phyloP scores from a whole-genome alignment of 805 yeast genomes.

The Starmerella powellii region DNA sequence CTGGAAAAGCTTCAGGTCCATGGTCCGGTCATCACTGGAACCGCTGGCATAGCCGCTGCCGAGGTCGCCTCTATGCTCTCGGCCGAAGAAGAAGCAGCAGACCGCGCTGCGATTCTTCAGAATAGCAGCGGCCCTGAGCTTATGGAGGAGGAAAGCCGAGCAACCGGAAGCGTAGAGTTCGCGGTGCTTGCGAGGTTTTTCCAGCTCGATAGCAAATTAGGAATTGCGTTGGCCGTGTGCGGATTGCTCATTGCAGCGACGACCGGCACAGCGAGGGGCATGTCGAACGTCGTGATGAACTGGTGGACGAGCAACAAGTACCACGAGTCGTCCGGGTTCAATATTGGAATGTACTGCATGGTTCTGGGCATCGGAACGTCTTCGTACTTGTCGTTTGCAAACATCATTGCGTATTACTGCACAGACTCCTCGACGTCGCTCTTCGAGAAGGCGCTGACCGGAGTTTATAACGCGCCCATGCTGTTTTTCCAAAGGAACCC shows the following conservation, averaged over 20 bases:
- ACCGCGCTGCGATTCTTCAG: neutral
- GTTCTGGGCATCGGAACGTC: conserved; percentile 3
- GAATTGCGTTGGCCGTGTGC: neutral
- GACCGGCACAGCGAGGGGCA: conserved; percentile 36
- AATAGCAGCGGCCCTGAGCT: neutral
- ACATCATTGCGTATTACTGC: conserved; percentile 32
- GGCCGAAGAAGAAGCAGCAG: neutral
- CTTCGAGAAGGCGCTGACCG: conserved; percentile 46
- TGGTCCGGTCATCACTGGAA: too few species aligned
- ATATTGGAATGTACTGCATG: conserved; percentile 44
- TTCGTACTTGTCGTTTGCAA: neutral
- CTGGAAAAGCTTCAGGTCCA: too few species aligned
- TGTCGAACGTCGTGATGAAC: conserved; percentile 37
- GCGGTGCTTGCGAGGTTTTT: conserved; percentile 27
- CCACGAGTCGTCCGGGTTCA: conserved; percentile 38
- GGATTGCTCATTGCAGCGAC: neutral
- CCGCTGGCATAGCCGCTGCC: too few species aligned
- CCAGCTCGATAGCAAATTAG: neutral
- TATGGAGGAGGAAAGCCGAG: conserved; percentile 4
- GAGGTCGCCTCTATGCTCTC: neutral
- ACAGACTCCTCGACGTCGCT: conserved; percentile 41
- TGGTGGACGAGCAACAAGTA: conserved; percentile 60
- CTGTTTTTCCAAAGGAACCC: conserved; percentile 72
- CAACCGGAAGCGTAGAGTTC: conserved; percentile 18
- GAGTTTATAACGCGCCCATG: conserved; percentile 67